A percentile compares a stretch with the other conserved stretches of the same genome.
phyloP scores from a whole-genome alignment of 495 filamentous ascomycete genomes.

The Xylaria telfairii region DNA sequence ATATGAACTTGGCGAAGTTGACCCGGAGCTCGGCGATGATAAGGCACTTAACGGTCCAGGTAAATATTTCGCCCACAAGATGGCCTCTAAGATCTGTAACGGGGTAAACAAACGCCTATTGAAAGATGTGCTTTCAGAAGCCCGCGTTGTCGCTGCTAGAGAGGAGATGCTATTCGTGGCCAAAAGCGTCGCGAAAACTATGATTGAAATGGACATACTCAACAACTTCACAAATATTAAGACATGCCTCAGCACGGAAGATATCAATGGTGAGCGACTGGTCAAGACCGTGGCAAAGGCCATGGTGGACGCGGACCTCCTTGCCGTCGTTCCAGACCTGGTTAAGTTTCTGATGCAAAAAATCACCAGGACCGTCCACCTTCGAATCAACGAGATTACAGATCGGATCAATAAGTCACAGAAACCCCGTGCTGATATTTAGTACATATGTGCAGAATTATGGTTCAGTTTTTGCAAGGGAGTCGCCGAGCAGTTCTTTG shows the following conservation, averaged over 20 bases:
- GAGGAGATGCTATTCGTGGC: neutral
- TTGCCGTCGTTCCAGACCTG: neutral
- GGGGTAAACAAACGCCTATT: neutral
- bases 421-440: neutral
- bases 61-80: neutral
- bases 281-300: neutral
- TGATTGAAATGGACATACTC: neutral
- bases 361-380: neutral
- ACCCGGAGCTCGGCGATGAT: neutral
- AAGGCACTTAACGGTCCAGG: neutral
- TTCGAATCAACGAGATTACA: neutral
- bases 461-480: neutral
- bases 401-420: neutral
- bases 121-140: neutral
- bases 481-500: neutral
- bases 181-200: neutral
- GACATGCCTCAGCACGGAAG: neutral
- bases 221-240: neutral
- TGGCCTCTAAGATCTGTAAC: neutral
- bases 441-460: neutral
- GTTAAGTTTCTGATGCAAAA: accelerated
- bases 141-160: neutral
- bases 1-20: no score
- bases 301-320: neutral
- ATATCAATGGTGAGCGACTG: neutral